A percentile compares a stretch with the other conserved stretches of the same genome.
These are phyloP conservation scores for Ceratocystis destructans DNA, from an alignment of 2,329 filamentous ascomycete species.

Conservation along the genomic window DNA sequence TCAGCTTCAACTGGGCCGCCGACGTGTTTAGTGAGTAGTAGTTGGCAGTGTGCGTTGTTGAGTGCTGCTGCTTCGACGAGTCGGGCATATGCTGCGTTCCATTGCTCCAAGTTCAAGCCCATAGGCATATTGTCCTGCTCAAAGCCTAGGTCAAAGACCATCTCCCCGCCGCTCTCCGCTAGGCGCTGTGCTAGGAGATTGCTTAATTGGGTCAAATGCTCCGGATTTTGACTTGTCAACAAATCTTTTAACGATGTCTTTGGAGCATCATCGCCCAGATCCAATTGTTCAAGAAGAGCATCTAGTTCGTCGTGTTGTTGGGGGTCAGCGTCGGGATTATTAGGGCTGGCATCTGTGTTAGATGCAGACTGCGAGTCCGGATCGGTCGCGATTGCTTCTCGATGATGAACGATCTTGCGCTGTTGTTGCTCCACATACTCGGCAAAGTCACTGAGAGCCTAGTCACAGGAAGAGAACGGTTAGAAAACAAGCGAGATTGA, in stretches of 20 bases:
- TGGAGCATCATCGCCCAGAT: conserved; percentile 56
- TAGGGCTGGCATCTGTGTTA: conserved; percentile 17
- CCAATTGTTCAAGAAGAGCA: conserved; percentile 70
- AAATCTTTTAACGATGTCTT: conserved; percentile 61
- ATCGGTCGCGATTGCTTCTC: background rate
- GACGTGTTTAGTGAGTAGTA: conserved; percentile 83
- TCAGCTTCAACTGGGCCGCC: conserved; percentile 62
- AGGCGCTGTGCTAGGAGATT: conserved; percentile 55
- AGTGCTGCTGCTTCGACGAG: conserved; percentile 51
- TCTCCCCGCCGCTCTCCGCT: conserved; percentile 75
- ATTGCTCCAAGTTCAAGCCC: conserved; percentile 59
- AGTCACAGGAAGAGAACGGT: background rate
- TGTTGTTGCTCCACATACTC: conserved; percentile 97
- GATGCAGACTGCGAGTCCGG: conserved; percentile 32
- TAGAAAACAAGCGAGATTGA: too few relatives aligned
- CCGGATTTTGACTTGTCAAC: conserved; percentile 40
- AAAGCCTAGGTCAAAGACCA: conserved; percentile 79
- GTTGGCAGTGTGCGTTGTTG: conserved; percentile 58
- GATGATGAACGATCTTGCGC: conserved; percentile 27
- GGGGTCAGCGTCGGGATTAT: conserved; percentile 26
- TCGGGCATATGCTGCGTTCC: conserved; percentile 55
- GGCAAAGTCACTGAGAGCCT: conserved; percentile 86
- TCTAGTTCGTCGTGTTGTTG: conserved; percentile 71
- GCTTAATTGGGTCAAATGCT: conserved; percentile 46
- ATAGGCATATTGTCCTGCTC: conserved; percentile 83